Evolutionary conservation across 2,329 filamentous ascomycete genomes (phyloP), one percentile per base, ranked within the genome.

Genomic region (Pseudocercospora eumusae): DNA sequence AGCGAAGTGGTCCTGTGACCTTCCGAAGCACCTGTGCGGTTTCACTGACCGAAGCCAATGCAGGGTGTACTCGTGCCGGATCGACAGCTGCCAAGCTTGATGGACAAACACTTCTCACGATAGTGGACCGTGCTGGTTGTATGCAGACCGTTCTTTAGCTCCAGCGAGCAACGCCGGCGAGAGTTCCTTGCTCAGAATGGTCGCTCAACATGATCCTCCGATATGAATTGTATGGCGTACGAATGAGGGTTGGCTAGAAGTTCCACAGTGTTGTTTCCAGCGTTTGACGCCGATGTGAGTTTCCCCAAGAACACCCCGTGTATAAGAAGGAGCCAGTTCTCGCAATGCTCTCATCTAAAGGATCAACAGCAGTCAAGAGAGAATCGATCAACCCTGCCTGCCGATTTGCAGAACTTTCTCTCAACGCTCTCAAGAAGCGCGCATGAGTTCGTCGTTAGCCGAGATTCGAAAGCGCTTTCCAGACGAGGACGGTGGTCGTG

Each of bases 201-300:
- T 64, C 45, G 57, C 62, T 64, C 62, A 54, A 40, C 62, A 64
- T 58, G 40, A 52, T 47, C 50, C 59, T 64, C 40, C 59, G 33
- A 55, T 31, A 52, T 49, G 56, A 55, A 44, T 59, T 27, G 28
- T 33, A 27, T 40, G 27, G 23, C 55, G 15, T 44, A 28, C 58
- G 50, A 61, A 57, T 61, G 21, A 28, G 25, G 25, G 25, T 2
- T 23, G 18, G 8, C 8, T 20, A 31, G 47, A 25, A 64, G 61
- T 64, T 40, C 28, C 31, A 64, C 61, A 45, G 49, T 52, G 56
- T 44, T 55, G 28, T 13, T 31, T 25, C 42, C 45, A 21, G 45
- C 45, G 45, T 36, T 60, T 54, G 45, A 31, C n/a, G 47, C 20
- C n/a, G 15, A 15, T 50, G 40, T 18, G n/a, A 36, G 36, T 13